Conservation (phyloP, 768 basidiomycete genomes). For the Amanita inopinata region DNA sequence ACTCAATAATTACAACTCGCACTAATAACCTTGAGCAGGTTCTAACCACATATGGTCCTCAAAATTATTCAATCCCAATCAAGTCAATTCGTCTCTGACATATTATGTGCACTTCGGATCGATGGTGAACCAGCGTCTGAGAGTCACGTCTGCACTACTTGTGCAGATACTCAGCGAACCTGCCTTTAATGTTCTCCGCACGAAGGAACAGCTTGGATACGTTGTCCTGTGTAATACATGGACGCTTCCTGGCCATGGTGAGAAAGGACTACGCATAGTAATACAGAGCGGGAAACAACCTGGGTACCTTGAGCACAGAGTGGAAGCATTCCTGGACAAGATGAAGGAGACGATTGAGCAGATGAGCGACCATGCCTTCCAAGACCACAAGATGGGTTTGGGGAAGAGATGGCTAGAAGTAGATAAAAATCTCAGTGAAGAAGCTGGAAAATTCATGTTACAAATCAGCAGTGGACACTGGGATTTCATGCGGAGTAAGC, state of each 20-base stretch:
- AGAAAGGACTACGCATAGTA: slow-evolving; percentile 71
- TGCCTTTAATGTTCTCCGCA: slow-evolving; percentile 82
- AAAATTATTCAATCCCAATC: slow-evolving; percentile 70
- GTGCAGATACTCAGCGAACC: slow-evolving; percentile 86
- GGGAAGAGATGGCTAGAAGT: slow-evolving; percentile 78
- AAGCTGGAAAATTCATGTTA: slow-evolving; percentile 55
- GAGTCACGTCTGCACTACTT: slow-evolving; percentile 64
- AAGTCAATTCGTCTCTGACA: slow-evolving; percentile 78
- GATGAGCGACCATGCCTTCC: slow-evolving; percentile 67
- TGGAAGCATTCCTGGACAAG: slow-evolving; percentile 76
- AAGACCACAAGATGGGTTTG: slow-evolving; percentile 67
- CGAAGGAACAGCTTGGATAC: slow-evolving; percentile 94
- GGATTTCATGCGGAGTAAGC: slow-evolving; percentile 81
- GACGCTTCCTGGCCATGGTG: slow-evolving; percentile 52
- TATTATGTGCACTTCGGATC: slow-evolving; percentile 82
- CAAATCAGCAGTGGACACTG: slow-evolving; percentile 73
- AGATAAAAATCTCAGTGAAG: slow-evolving; percentile 82
- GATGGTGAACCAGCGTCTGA: slow-evolving; percentile 47
- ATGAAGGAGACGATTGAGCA: slow-evolving; percentile 60
- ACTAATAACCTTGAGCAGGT: slow-evolving; percentile 29
- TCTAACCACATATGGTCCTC: slow-evolving; percentile 60
- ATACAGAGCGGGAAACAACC: slow-evolving; percentile 85
- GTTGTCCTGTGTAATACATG: slow-evolving; percentile 60
- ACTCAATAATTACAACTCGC: not conserved
- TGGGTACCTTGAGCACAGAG: slow-evolving; percentile 73